Evolutionary conservation across 306 rosid genomes (phyloP).

Genomic region (Sicyos edulis): DNA sequence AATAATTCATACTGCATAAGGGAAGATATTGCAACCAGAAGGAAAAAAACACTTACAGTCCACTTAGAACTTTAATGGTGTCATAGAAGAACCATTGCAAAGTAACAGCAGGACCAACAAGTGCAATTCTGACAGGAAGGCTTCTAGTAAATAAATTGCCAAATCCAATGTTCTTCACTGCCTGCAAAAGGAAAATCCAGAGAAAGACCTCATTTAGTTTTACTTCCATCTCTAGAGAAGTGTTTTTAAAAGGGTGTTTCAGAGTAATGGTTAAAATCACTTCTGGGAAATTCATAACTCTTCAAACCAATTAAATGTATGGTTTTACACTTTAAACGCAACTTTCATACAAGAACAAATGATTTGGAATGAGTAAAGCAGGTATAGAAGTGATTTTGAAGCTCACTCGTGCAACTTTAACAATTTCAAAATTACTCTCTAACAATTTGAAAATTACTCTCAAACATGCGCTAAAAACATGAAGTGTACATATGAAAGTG

Average conservation of each 20-base stretch:
- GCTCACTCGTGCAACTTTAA: no score
- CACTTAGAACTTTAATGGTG: slow-evolving; percentile 69
- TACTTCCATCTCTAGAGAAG: neutral
- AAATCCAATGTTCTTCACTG: slow-evolving; percentile 76
- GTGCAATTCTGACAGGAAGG: slow-evolving; percentile 70
- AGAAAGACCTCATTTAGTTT: slow-evolving; percentile 9
- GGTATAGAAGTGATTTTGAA: no score
- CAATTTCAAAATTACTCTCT: no score
- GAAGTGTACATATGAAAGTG: no score
- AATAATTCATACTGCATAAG: neutral
- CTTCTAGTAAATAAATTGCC: slow-evolving; percentile 74
- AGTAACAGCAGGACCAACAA: slow-evolving; percentile 82
- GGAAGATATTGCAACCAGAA: neutral
- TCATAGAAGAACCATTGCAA: slow-evolving; percentile 95
- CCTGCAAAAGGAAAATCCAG: slow-evolving; percentile 34
- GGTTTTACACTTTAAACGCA: no score
- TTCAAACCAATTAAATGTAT: no score
- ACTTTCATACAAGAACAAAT: no score
- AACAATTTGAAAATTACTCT: no score
- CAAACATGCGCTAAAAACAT: no score
- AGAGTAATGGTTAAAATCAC: no score
- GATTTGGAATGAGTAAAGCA: no score
- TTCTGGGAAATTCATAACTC: no score
- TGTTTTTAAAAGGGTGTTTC: neutral
- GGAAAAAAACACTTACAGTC: slow-evolving; percentile 57